These are phyloP conservation scores for Licmophora abbreviata DNA, from an alignment of 108 stramenopile species.

Conservation along the genomic window DNA sequence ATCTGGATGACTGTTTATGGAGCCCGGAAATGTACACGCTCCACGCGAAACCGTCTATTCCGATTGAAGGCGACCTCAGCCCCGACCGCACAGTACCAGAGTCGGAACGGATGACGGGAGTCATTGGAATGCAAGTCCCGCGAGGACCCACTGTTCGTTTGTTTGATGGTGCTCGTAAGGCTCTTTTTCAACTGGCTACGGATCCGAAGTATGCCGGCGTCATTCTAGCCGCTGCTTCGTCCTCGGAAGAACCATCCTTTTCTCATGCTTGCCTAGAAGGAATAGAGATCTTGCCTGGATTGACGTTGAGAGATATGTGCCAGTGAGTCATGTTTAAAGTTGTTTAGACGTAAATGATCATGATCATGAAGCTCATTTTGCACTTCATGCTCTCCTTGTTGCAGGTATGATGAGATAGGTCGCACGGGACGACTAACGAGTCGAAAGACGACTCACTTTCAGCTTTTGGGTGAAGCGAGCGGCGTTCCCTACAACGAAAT, in stretches of 20 bases:
- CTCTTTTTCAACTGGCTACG: constrained; percentile 30
- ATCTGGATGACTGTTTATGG: constrained; percentile 67
- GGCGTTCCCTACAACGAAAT: constrained; percentile 47
- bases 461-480: constrained; percentile 33
- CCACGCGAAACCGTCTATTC: constrained; percentile 33
- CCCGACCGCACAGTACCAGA: no score
- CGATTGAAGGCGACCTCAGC: constrained; percentile 38
- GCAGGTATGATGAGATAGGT: constrained; percentile 45
- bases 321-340: constrained; percentile 4
- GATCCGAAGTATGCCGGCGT: constrained; percentile 38
- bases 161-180: constrained; percentile 34
- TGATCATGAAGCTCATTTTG: neutral
- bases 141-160: constrained; percentile 24
- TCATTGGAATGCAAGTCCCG: constrained; percentile 20
- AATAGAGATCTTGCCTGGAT: constrained; percentile 47
- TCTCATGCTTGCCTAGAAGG: constrained; percentile 38
- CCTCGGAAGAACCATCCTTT: constrained; percentile 55
- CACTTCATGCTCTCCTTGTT: neutral
- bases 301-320: constrained; percentile 41
- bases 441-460: constrained; percentile 55
- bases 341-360: neutral
- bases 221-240: constrained; percentile 38
- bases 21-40: constrained; percentile 66
- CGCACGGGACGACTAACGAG: constrained; percentile 35
- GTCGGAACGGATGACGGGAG: constrained; percentile 22